A percentile compares a stretch with the other conserved stretches of the same genome.
Evolutionary conservation across 306 rosid species (phyloP).

Genomic region (Inga laurina): DNA sequence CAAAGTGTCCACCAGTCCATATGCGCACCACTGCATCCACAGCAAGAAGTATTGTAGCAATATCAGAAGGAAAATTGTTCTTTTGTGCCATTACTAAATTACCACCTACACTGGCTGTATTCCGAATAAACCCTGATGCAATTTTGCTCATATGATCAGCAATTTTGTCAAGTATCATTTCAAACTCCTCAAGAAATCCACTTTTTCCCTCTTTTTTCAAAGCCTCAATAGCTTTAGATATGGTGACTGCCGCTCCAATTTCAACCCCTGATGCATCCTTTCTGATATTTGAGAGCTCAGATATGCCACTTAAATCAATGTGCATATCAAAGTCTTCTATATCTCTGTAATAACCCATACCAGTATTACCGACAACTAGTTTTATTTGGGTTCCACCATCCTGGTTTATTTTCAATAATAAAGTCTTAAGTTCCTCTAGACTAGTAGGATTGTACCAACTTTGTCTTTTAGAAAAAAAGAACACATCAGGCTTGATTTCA

Average conservation of each 20-base stretch:
- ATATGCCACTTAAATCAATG: slow-evolving; percentile 57
- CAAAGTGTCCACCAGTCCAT: slow-evolving; percentile 48
- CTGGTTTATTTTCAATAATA: slow-evolving; percentile 41
- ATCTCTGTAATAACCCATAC: slow-evolving; percentile 79
- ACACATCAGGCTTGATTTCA: slow-evolving; percentile 41
- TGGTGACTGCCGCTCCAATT: slow-evolving; percentile 73
- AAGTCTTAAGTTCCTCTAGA: slow-evolving; percentile 53
- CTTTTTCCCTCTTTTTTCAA: slow-evolving; percentile 35
- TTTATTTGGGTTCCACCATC: slow-evolving; percentile 36
- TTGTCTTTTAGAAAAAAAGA: slow-evolving; percentile 44
- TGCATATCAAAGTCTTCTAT: slow-evolving; percentile 48
- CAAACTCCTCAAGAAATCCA: slow-evolving; percentile 42
- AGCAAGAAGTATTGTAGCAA: slow-evolving; percentile 80
- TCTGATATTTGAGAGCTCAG: slow-evolving; percentile 56
- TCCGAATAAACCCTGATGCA: slow-evolving; percentile 67
- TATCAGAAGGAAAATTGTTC: slow-evolving; percentile 82
- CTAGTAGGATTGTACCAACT: slow-evolving; percentile 64
- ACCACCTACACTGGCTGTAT: slow-evolving; percentile 83
- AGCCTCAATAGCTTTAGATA: slow-evolving; percentile 66
- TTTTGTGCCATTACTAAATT: slow-evolving; percentile 92
- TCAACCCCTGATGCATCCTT: slow-evolving; percentile 63
- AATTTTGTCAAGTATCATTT: slow-evolving; percentile 49
- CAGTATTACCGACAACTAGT: slow-evolving; percentile 79
- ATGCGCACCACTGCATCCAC: slow-evolving; percentile 64
- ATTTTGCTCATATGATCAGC: slow-evolving; percentile 77